Base-by-base conservation (phyloP, 495 filamentous ascomycete species). In the Hypoxylon lienhwacheense region DNA sequence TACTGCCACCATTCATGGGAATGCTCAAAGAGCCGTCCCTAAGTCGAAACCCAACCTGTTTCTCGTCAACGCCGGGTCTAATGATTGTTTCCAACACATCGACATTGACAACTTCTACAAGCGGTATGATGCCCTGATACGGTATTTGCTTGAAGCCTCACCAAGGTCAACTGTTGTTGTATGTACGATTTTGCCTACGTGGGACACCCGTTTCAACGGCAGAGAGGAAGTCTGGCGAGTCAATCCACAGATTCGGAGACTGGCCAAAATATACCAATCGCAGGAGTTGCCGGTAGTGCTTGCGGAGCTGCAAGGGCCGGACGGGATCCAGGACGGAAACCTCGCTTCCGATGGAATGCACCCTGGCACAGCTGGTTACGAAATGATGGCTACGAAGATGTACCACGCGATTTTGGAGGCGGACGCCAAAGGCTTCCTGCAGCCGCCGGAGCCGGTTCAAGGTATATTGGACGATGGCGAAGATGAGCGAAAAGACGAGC, bases 21-120 rank as follows among this genome's bases (percentile, higher is more conserved):
- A 70, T 33, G 68, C 68, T 1, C 36, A 49, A 37, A 64, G 46
- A 29, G 64, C 69, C 1, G 60, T 69, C 5, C 60, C 62, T 3
- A 37, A 55, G 6, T 61, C 59, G 21, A 63, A 49, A 37, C 69
- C 69, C 11, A 64, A 72, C 36, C 22, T 72, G 0, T 66, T 70
- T 36, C 54, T 65, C 17, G 49, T 72, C 34, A 72, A 72, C 52
- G 69, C 68, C 22, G 69, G 69, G 29, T 68, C 69, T 41, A 70
- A 70, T 22, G 69, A 72, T 34, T 69, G 69, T 47, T 55, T 70
- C 53, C 69, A 70, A 26, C 50, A 61, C 28, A 48, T 69, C 20
- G 63, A 70, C n/a, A 58, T 69, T 12, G 66, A 64, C 20, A 59
- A 63, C 42, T 65, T 65, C 47, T 67, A 60, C 22, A 61, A 67